phyloP scores from a whole-genome alignment of 495 filamentous ascomycete species.

The Astrothelium macrocarpum region DNA sequence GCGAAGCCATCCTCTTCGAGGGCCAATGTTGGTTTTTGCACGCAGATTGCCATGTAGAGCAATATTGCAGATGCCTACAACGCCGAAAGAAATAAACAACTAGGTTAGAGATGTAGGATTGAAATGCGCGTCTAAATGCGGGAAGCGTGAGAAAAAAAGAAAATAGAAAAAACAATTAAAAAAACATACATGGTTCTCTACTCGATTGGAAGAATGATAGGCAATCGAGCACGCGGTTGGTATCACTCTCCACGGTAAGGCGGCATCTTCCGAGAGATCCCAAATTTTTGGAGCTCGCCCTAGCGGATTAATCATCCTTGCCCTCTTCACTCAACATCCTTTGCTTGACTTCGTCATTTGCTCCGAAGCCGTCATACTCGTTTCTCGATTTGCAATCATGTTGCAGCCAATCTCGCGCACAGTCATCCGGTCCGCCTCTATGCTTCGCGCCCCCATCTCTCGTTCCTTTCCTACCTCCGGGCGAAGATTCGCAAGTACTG shows the following conservation, averaged over 20 bases:
- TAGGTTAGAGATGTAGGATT: too few relatives aligned
- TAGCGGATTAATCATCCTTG: neutral
- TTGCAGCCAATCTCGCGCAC: slow-evolving; percentile 14
- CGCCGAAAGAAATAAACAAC: too few relatives aligned
- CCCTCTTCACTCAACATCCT: neutral
- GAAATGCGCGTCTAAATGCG: too few relatives aligned
- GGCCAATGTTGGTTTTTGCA: neutral
- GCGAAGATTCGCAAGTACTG: slow-evolving; percentile 64
- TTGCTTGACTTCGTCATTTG: neutral
- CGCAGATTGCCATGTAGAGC: neutral
- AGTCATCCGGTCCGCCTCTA: neutral
- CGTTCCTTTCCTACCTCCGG: slow-evolving; percentile 7
- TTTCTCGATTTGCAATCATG: slow-evolving; percentile 4
- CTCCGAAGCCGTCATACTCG: neutral
- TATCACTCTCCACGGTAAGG: neutral
- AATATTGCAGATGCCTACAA: too few relatives aligned
- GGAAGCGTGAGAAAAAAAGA: too few relatives aligned
- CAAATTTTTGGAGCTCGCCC: neutral
- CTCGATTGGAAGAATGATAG: too few relatives aligned
- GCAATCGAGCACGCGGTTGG: neutral
- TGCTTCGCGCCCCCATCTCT: slow-evolving; percentile 8
- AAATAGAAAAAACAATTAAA: too few relatives aligned
- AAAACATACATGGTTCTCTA: too few relatives aligned
- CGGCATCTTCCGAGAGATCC: neutral
- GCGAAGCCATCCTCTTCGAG: neutral